Percentiles rank a stretch among this genome's conserved stretches.
Conservation (phyloP, 805 yeast genomes). For the Yueomyces sp. region DNA sequence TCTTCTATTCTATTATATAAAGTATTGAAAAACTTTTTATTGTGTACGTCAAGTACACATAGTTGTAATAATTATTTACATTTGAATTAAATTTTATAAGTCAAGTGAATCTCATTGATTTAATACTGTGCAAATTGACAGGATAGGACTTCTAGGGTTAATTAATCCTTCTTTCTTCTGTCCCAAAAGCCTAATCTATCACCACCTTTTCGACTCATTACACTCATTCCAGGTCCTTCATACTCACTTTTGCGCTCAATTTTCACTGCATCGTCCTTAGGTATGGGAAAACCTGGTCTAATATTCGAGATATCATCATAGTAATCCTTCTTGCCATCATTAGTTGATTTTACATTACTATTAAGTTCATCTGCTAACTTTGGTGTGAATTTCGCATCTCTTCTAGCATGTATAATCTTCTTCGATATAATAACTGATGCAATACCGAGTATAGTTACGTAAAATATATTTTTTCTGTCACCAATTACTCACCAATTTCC, state of each 20-base stretch:
- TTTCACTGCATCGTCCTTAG: conserved; percentile 1
- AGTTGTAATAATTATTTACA: background rate
- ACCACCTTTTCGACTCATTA: conserved; percentile 42
- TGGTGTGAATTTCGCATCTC: conserved; percentile 26
- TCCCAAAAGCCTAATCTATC: conserved; percentile 29
- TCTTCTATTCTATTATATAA: too few relatives aligned
- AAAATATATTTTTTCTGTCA: conserved; percentile 14
- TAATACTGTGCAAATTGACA: too few relatives aligned
- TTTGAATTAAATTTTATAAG: background rate
- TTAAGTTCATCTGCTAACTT: conserved; percentile 9
- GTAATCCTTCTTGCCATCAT: conserved; percentile 10
- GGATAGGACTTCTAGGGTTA: too few relatives aligned
- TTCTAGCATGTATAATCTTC: conserved; percentile 22
- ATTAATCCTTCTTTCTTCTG: conserved; percentile 8
- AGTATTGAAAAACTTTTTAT: background rate
- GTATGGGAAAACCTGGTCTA: conserved; percentile 46
- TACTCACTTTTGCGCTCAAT: conserved; percentile 43
- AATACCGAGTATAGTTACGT: conserved; percentile 17
- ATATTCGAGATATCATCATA: conserved; percentile 26
- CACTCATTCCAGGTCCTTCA: conserved; percentile 56
- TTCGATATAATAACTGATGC: conserved; percentile 16
- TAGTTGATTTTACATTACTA: conserved; percentile 1
- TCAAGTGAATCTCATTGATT: background rate
- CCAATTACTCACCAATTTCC: too few relatives aligned
- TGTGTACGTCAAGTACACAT: background rate